Percentiles rank a stretch among this genome's conserved stretches.
Conservation (phyloP, 176 grass and related monocot genomes). For the Rhipidocladum racemiflorum region DNA sequence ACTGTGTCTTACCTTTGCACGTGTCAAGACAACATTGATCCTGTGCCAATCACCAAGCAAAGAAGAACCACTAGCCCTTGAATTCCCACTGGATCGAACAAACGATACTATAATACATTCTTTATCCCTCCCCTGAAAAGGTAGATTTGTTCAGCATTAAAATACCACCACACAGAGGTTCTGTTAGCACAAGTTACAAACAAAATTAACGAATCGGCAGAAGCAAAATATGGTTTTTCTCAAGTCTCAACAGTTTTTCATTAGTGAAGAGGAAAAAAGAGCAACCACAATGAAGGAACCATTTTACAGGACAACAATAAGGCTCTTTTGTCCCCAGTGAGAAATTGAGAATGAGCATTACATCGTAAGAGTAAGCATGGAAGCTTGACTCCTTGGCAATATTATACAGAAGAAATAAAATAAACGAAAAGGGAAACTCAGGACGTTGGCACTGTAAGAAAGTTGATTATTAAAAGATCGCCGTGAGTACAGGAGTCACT, state of each 20-base stretch:
- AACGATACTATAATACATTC: slow-evolving; percentile 93
- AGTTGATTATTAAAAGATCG: neutral
- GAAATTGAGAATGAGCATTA: slow-evolving; percentile 16
- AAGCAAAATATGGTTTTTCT: slow-evolving; percentile 11
- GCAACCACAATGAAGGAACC: neutral
- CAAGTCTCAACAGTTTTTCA: neutral
- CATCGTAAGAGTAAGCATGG: neutral
- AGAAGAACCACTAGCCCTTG: slow-evolving; percentile 57
- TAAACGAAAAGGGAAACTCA: neutral
- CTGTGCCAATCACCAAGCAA: slow-evolving; percentile 97
- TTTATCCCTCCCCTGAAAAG: slow-evolving; percentile 91
- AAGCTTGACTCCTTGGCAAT: neutral
- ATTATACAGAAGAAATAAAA: slow-evolving; percentile 15
- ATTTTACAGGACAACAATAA: neutral
- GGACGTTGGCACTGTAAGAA: neutral
- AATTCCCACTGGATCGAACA: slow-evolving; percentile 63
- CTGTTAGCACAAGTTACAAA: slow-evolving; percentile 13
- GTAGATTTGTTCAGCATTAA: slow-evolving; percentile 6
- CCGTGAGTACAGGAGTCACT: neutral
- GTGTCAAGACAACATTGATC: slow-evolving; percentile 87
- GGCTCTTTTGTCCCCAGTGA: neutral
- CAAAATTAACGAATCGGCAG: neutral
- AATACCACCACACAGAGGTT: neutral
- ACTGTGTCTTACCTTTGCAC: slow-evolving; percentile 64
- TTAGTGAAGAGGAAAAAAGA: neutral